phyloP scores from a whole-genome alignment of 1,284 basidiomycete genomes.

The Singerocomus inundabilis region DNA sequence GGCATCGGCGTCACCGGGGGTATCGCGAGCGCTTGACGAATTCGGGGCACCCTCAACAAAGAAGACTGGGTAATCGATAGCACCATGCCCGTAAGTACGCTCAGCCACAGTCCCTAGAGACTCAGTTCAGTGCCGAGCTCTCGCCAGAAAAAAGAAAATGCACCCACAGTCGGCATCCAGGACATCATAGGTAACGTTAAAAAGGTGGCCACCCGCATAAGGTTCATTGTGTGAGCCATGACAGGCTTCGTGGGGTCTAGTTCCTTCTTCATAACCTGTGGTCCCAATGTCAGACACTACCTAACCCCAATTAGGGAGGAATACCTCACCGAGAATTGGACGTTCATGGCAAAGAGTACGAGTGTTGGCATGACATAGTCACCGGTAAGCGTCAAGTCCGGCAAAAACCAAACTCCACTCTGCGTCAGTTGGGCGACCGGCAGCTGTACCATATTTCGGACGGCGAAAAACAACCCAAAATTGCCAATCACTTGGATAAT shows the following conservation, averaged over 20 bases:
- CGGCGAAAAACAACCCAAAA: conserved; percentile 83
- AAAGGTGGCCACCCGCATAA: conserved; percentile 63
- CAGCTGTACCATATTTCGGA: conserved; percentile 69
- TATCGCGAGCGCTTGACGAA: conserved; percentile 29
- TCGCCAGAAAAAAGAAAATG: conserved; percentile 15
- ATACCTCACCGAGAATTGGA: conserved; percentile 65
- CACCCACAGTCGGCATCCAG: conserved; percentile 53
- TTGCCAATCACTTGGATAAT: conserved; percentile 79
- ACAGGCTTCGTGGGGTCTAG: conserved; percentile 52
- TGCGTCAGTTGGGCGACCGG: conserved; percentile 73
- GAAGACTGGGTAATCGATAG: conserved; percentile 24
- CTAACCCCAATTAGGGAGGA: neutral
- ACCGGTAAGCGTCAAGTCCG: conserved; percentile 83
- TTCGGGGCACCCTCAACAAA: conserved; percentile 24
- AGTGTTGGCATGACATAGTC: conserved; percentile 74
- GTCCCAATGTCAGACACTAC: conserved; percentile 5
- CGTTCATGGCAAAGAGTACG: conserved; percentile 63
- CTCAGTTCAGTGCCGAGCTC: neutral
- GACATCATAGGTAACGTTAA: conserved; percentile 61
- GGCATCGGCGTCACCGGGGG: conserved; percentile 7
- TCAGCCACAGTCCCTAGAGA: conserved; percentile 31
- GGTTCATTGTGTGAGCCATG: conserved; percentile 72
- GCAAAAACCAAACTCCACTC: conserved; percentile 77
- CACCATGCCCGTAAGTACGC: conserved; percentile 26
- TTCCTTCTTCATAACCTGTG: conserved; percentile 57